Base-by-base conservation (phyloP, 2,329 filamentous ascomycete species). In the Fusarium austroafricanum region DNA sequence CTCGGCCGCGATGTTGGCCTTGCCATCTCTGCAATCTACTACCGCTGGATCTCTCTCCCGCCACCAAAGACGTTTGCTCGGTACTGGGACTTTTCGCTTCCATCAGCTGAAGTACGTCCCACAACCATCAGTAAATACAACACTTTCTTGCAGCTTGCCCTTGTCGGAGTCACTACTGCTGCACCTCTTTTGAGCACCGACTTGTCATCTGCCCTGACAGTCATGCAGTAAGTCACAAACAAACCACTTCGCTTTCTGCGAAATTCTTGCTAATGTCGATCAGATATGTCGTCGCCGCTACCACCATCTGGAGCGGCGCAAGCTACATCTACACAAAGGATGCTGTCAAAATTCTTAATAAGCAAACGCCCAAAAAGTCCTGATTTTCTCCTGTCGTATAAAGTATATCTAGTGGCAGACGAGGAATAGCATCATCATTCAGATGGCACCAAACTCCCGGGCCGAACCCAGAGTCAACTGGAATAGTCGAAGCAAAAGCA, bases 51-150 rank as follows among this genome's bases (percentile, higher is more conserved):
- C 70, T 96, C 93, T 3, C 86, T 99, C 8, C 96, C 96, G 1
- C 90, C 92, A 0, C 96, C 96, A 3, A 98, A 98, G 81, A 98
- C 96, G 0, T 92, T 97, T 79, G 81, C 87, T 18, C 85, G 96
- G 18, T 99, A 98, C 80, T 99, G 96, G 96, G 96, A 99, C 80
- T 98, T 99, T 76, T 95, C 92, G 5, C 86, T 99, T 15, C 96
- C 93, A 3, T 92, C 90, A 38, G 93, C 93, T 4, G 92, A 96
- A 79, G 93, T 96, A 8, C 90, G 89, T 62, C 93, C 93, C 2
- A 96, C 93, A 0, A 90, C 86, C 2, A 92, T 96, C 65, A 94
- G 91, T 80, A 96, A 96, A 82, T 90, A 94, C 79, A 99, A 99
- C 80, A 99, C 96, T 0, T 94, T 96, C 42, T 81, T 98, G 71